phyloP scores from a whole-genome alignment of 306 rosid genomes.

The Citrullus amarus region DNA sequence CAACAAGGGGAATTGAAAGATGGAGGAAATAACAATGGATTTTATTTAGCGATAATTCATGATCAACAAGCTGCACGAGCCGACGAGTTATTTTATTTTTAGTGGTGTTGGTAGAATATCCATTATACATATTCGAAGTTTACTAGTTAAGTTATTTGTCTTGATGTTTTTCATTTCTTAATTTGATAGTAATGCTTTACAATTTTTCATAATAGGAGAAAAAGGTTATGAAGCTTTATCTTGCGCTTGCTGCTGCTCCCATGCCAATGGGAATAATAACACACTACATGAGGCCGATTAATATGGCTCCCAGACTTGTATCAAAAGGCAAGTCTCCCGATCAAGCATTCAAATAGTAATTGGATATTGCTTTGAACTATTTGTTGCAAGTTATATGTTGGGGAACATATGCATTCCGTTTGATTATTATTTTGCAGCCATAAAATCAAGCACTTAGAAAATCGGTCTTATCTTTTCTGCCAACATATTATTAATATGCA shows the following conservation, averaged over 20 bases:
- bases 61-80: neutral
- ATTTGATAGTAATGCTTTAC: neutral
- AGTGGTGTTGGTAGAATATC: neutral
- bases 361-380: slow-evolving; percentile 1
- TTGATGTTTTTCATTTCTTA: slow-evolving; percentile 1
- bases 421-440: slow-evolving; percentile 2
- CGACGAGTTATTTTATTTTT: neutral
- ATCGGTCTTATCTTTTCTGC: neutral
- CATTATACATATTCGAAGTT: neutral
- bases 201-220: slow-evolving; percentile 38
- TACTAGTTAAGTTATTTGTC: neutral
- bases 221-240: slow-evolving; percentile 80
- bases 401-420: slow-evolving; percentile 1
- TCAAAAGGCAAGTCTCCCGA: slow-evolving; percentile 48
- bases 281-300: slow-evolving; percentile 84
- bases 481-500: neutral
- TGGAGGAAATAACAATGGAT: neutral
- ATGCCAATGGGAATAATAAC: slow-evolving; percentile 54
- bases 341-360: slow-evolving; percentile 1
- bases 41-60: neutral
- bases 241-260: slow-evolving; percentile 82
- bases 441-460: neutral
- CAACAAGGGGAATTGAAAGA: neutral
- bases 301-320: slow-evolving; percentile 71
- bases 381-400: neutral